phyloP scores from a whole-genome alignment of 176 grass and related monocot genomes.

The Paspalum notatum region DNA sequence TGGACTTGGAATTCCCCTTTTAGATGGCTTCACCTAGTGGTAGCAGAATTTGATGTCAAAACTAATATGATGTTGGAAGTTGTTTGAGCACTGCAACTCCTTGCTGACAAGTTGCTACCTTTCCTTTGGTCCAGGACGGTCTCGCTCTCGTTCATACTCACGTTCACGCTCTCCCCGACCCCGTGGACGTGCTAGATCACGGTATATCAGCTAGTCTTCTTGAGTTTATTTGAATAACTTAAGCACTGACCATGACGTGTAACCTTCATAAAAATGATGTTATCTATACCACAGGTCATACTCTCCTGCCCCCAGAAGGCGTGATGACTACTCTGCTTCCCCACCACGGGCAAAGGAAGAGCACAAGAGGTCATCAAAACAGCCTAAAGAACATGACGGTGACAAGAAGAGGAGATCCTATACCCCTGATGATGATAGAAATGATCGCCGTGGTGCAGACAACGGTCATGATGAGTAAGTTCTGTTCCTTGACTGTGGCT shows the following conservation, averaged over 20 bases:
- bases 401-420: slow-evolving; percentile 42
- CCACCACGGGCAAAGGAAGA: slow-evolving; percentile 60
- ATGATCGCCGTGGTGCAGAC: slow-evolving; percentile 36
- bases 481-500: slow-evolving; percentile 7
- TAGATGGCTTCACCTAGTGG: neutral
- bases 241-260: neutral
- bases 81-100: neutral
- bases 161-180: slow-evolving; percentile 67
- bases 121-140: slow-evolving; percentile 46
- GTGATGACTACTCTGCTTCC: slow-evolving; percentile 60
- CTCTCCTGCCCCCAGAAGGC: slow-evolving; percentile 72
- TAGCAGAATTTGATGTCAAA: slow-evolving; percentile 13
- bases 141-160: slow-evolving; percentile 58
- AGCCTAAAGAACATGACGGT: slow-evolving; percentile 42
- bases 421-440: slow-evolving; percentile 47
- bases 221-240: neutral
- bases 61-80: neutral
- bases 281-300: slow-evolving; percentile 48
- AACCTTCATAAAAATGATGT: slow-evolving; percentile 8
- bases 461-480: slow-evolving; percentile 62
- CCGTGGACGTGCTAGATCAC: slow-evolving; percentile 55
- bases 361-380: slow-evolving; percentile 38
- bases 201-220: slow-evolving; percentile 41
- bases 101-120: slow-evolving; percentile 22
- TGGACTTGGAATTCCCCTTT: neutral